Evolutionary conservation across 345 rosid genomes (phyloP).

Genomic region (Aurinia saxatilis): DNA sequence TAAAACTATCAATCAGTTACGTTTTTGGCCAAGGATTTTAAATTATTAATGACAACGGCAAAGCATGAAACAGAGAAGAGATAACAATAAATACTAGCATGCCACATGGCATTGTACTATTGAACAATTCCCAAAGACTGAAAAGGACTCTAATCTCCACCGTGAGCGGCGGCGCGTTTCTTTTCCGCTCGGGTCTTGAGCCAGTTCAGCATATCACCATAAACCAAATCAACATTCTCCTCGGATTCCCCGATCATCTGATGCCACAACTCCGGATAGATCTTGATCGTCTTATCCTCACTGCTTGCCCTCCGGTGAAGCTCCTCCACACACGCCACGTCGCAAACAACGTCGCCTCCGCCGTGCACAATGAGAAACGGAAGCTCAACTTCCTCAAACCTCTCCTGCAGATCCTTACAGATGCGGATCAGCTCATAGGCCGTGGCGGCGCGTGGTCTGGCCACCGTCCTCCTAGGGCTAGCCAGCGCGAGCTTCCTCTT

Average conservation of each 20-base stretch:
- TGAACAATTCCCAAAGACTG: not conserved
- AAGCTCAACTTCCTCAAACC: slow-evolving; percentile 75
- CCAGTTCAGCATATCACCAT: slow-evolving; percentile 21
- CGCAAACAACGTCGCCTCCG: slow-evolving; percentile 68
- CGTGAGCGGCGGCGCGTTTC: not conserved
- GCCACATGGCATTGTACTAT: slow-evolving; percentile 10
- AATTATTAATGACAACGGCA: not conserved
- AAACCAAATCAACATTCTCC: slow-evolving; percentile 22
- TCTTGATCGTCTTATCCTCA: slow-evolving; percentile 51
- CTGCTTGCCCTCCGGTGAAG: slow-evolving; percentile 59
- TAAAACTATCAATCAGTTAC: too few relatives aligned
- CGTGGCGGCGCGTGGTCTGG: slow-evolving; percentile 84
- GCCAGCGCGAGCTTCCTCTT: slow-evolving; percentile 69
- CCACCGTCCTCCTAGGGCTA: slow-evolving; percentile 55
- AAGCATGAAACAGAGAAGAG: not conserved
- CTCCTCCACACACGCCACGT: slow-evolving; percentile 68
- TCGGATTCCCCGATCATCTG: slow-evolving; percentile 40
- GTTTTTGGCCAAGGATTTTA: too few relatives aligned
- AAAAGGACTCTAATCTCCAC: not conserved
- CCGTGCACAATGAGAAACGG: slow-evolving; percentile 83
- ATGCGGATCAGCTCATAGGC: slow-evolving; percentile 69
- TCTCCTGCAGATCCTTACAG: slow-evolving; percentile 65
- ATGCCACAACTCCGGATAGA: slow-evolving; percentile 82
- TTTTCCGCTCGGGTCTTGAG: slow-evolving; percentile 13
- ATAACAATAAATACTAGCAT: not conserved